Evolutionary conservation across 1,284 basidiomycete genomes (phyloP).

Genomic region (Mycosarcoma maydis): DNA sequence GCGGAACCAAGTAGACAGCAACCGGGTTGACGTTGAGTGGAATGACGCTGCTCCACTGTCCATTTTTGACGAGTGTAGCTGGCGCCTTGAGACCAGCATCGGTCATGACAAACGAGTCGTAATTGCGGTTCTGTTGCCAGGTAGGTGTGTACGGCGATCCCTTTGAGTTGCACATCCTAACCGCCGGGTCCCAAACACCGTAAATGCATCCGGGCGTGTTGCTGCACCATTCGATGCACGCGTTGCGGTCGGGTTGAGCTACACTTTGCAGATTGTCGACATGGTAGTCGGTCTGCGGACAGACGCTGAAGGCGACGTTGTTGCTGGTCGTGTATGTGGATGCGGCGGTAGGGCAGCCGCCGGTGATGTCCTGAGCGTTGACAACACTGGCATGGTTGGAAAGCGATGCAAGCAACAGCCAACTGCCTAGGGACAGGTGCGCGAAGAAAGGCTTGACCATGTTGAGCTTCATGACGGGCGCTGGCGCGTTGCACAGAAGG

Average conservation of each 20-base stretch:
- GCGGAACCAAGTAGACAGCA: neutral
- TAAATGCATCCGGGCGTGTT: slow-evolving; percentile 2
- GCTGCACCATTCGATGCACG: slow-evolving; percentile 7
- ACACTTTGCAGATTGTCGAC: neutral
- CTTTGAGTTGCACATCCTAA: slow-evolving; percentile 1
- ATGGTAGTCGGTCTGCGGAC: neutral
- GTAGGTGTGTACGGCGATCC: neutral
- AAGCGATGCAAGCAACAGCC: neutral
- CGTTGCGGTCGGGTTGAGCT: neutral
- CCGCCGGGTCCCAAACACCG: neutral
- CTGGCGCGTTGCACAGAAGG: too few species aligned
- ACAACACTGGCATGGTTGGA: neutral
- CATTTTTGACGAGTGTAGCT: neutral
- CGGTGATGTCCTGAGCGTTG: neutral
- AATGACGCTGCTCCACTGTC: slow-evolving; percentile 1
- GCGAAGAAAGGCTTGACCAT: neutral
- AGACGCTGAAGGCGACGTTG: slow-evolving; percentile 1
- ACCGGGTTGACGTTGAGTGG: neutral
- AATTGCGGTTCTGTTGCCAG: neutral
- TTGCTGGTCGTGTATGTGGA: slow-evolving; percentile 1
- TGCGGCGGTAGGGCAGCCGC: neutral
- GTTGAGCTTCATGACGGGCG: too few species aligned
- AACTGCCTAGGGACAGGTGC: neutral
- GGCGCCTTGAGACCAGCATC: neutral
- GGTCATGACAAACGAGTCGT: slow-evolving; percentile 1